Base-by-base conservation (phyloP, 345 rosid genomes). In the Boechera divaricarpa region DNA sequence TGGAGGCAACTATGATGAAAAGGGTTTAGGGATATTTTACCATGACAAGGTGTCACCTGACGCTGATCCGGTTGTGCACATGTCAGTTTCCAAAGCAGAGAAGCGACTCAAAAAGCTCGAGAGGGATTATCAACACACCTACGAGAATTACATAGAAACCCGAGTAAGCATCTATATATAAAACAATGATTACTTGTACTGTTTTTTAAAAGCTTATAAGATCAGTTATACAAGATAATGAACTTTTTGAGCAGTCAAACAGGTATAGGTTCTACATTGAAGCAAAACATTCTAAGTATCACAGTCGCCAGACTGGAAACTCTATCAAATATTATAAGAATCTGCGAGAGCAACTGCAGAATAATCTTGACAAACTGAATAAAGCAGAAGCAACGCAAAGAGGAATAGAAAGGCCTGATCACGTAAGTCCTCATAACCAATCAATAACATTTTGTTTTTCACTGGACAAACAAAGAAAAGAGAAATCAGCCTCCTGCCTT, bases 81-180 rank as follows among this genome's bases (percentile, higher is more conserved):
- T 16, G 13, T 59, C 28, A 35, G 13, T 59, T 59, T 59, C 67
- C 48, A 32, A 41, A 42, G 67, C 67, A 6, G 51, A 63, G 67
- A 63, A 42, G 36, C 36, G 52, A 26, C 52, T 42, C 11, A 63
- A 41, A 24, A 63, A 63, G 51, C 69, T 64, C 16, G 69, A 64
- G 54, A 64, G 69, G 6, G 69, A 42, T 44, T 64, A 64, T 64
- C 39, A 42, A 32, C 38, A 29, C 15, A 45, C 69, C 47, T 64
- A 26, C 35, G 36, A 44, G 26, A 64, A 45, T 6, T 45, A 44
- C 69, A 45, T 7, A 26, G 54, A 64, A 28, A 7, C 39, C 33
- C 18, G 36, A 29, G 69, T 64, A 64, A 44, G 54, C 36, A 39
- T 28, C 26, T 12, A 5, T 2, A 41, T 28, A 54, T 54, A 54